Base-by-base conservation (phyloP, 805 yeast species). In the Starmerella gropengiesseri region DNA sequence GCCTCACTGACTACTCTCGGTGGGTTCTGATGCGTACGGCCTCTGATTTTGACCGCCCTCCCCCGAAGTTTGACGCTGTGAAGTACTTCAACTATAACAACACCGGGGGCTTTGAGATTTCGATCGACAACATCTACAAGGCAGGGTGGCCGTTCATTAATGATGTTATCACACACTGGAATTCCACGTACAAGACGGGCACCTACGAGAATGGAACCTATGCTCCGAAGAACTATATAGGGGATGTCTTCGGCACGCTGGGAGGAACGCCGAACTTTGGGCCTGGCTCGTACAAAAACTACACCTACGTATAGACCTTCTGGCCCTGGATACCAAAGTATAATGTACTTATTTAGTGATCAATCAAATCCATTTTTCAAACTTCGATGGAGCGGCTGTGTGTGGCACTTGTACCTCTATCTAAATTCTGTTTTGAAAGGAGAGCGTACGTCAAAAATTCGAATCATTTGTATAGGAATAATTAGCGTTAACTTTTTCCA, bases 21-120 rank as follows among this genome's bases (percentile, higher is more conserved):
- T 65, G 77, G 47, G 73, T 75, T 11, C 64, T 75, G 21, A 63
- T 75, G 74, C 73, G 81, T 65, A 65, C 79, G 37, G 73, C 73
- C 48, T 72, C 79, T 4, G 78, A 77, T 60, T 74, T 73, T 52
- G 65, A 71, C 49, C 65, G 73, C 51, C 71, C 75, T 41, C 81
- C 74, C 53, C 67, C 68, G 36, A 57, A 62, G 2, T 48, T 61
- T 51, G 56, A 62, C 23, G 61, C 67, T 49, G 67, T 71, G 33
- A 63, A 64, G 23, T 74, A 71, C 64, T 74, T 76, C 65, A 64
- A 61, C 54, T 60, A 66, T 37, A 66, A 66, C 40, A 58, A 59
- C 38, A 71, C 70, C 49, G 80, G 79, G 49, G 81, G 80, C 22
- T 60, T 64, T 34, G 44, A 52, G 11, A 71, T 71, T 26, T 66